phyloP scores from a whole-genome alignment of 2,329 filamentous ascomycete species.

The Xylaria polymorpha region DNA sequence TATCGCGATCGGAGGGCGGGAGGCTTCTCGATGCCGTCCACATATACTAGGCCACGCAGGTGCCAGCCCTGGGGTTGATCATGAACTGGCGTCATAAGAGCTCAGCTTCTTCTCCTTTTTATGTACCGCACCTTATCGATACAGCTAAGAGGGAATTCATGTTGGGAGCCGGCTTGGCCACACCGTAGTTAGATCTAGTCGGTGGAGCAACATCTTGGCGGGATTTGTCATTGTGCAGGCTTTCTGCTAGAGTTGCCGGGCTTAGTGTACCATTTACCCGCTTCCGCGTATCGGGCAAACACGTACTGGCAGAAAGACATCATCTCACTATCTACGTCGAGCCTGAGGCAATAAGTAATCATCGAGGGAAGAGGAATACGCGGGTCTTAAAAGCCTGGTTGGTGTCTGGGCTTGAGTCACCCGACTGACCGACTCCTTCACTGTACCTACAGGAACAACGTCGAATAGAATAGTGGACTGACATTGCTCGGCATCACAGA shows the following conservation, averaged over 20 bases:
- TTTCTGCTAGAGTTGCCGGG: slow-evolving; percentile 4
- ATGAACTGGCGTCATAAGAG: slow-evolving; percentile 1
- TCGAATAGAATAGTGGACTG: slow-evolving; percentile 6
- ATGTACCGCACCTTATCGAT: slow-evolving; percentile 16
- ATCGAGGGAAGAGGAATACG: neutral
- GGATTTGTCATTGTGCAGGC: slow-evolving; percentile 29
- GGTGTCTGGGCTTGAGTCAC: neutral
- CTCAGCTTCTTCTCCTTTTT: neutral
- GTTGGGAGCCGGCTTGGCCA: slow-evolving; percentile 20
- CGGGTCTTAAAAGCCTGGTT: neutral
- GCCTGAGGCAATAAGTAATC: neutral
- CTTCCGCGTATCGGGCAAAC: slow-evolving; percentile 11
- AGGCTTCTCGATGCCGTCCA: neutral
- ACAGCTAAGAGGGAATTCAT: neutral
- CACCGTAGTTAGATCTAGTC: neutral
- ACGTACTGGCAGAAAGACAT: neutral
- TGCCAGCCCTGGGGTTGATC: neutral
- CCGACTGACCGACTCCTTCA: neutral
- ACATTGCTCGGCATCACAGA: slow-evolving; percentile 12
- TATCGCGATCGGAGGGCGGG: neutral
- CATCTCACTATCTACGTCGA: neutral
- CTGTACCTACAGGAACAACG: neutral
- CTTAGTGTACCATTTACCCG: slow-evolving; percentile 5
- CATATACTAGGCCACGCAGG: no score
- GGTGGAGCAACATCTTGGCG: slow-evolving; percentile 7